A percentile compares a stretch with the other conserved stretches of the same genome.
phyloP scores from a whole-genome alignment of 768 basidiomycete species.

The Rhodocollybia butyracea region DNA sequence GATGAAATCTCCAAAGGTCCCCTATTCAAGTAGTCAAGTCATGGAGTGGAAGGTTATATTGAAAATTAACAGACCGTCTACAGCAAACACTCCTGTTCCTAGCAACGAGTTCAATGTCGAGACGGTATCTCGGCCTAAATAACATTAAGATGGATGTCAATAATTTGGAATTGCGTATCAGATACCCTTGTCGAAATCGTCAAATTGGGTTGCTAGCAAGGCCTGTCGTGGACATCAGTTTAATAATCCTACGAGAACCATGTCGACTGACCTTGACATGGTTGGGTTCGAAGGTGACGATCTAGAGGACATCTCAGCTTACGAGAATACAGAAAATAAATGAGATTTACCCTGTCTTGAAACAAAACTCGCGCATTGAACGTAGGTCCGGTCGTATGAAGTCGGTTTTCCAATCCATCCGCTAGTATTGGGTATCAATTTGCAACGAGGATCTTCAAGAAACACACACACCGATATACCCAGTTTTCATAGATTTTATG shows the following conservation, averaged over 20 bases:
- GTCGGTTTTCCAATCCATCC: conserved; percentile 20
- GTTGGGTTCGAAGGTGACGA: conserved; percentile 47
- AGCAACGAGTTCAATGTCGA: conserved; percentile 1
- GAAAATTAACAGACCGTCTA: conserved; percentile 2
- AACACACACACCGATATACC: conserved; percentile 24
- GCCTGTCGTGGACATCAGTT: conserved; percentile 21
- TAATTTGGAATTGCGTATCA: neutral
- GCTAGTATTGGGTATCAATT: conserved; percentile 16
- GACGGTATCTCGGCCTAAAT: neutral
- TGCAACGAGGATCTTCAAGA: neutral
- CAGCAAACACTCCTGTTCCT: conserved; percentile 18
- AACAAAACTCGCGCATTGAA: conserved; percentile 32
- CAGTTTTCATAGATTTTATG: conserved; percentile 12
- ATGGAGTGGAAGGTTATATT: neutral
- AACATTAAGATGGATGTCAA: neutral
- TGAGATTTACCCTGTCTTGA: conserved; percentile 30
- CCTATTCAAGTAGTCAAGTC: neutral
- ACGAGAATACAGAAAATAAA: neutral
- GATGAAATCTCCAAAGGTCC: conserved; percentile 32
- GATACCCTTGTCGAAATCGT: conserved; percentile 32
- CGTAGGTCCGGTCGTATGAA: conserved; percentile 25
- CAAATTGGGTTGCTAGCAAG: conserved; percentile 43
- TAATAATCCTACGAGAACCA: neutral
- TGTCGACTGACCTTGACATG: conserved; percentile 33
- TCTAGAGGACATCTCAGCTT: conserved; percentile 18